These are phyloP conservation scores for Bigelowiella natans DNA, from an alignment of 78 protist genomes.

Conservation along the genomic window DNA sequence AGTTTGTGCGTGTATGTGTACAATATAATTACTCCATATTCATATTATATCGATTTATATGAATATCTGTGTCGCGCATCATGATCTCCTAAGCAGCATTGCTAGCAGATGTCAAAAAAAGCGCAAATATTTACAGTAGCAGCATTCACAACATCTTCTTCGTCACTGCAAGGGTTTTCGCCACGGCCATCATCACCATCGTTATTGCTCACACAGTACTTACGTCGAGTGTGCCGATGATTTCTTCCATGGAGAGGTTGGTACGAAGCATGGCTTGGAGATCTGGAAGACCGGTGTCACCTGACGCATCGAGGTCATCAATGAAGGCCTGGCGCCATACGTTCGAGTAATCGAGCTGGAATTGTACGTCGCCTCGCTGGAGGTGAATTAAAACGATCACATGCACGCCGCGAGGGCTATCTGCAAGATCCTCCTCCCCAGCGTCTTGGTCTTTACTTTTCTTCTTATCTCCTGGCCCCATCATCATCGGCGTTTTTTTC, in stretches of 20 bases:
- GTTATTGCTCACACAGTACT: no score
- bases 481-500: background rate
- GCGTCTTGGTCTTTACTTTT: background rate
- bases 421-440: background rate
- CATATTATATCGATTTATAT: no score
- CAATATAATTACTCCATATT: no score
- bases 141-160: no score
- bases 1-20: no score
- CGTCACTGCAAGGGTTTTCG: no score
- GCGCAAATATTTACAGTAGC: no score
- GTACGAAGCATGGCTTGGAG: background rate
- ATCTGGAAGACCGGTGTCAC: background rate
- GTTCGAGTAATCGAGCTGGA: background rate
- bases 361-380: background rate
- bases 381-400: background rate
- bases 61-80: no score
- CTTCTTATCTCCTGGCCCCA: background rate
- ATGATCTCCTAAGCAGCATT: no score
- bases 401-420: background rate
- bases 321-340: background rate
- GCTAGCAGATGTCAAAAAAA: no score
- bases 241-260: background rate
- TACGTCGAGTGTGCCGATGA: background rate
- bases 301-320: background rate
- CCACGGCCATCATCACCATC: no score